phyloP scores from a whole-genome alignment of 2,329 filamentous ascomycete genomes.

The Fusarium pseudocircinatum region DNA sequence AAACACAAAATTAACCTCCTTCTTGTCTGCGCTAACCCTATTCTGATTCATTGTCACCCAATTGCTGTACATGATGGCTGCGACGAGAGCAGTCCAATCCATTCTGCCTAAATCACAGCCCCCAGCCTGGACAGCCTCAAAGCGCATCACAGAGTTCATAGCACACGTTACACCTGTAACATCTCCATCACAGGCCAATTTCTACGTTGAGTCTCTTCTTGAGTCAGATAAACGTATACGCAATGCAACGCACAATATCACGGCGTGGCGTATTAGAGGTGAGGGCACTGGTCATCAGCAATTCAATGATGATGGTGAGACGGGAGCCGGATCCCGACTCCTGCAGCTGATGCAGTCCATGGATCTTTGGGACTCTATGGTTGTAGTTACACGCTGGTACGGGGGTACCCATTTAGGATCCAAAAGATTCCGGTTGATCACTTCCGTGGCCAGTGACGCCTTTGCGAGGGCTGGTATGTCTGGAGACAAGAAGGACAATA shows the following conservation, averaged over 20 bases:
- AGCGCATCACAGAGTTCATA: slow-evolving; percentile 81
- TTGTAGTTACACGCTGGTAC: slow-evolving; percentile 95
- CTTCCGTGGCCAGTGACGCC: slow-evolving; percentile 83
- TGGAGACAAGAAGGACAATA: slow-evolving; percentile 54
- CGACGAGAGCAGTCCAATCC: slow-evolving; percentile 15
- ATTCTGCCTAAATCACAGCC: slow-evolving; percentile 30
- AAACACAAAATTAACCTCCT: background rate
- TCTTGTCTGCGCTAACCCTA: background rate
- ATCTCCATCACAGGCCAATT: slow-evolving; percentile 75
- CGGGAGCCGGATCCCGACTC: slow-evolving; percentile 85
- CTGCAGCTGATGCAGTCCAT: slow-evolving; percentile 93
- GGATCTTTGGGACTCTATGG: slow-evolving; percentile 91
- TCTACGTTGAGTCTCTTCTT: slow-evolving; percentile 78
- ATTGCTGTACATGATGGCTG: slow-evolving; percentile 9
- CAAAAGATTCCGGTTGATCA: slow-evolving; percentile 90
- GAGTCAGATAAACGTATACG: slow-evolving; percentile 76
- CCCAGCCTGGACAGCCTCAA: slow-evolving; percentile 74
- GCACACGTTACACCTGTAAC: slow-evolving; percentile 77
- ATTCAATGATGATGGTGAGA: slow-evolving; percentile 95
- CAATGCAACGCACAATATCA: slow-evolving; percentile 35
- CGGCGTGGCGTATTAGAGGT: slow-evolving; percentile 63
- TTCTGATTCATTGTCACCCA: background rate
- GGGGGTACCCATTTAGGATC: slow-evolving; percentile 90
- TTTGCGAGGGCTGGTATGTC: slow-evolving; percentile 80
- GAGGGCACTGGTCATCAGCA: slow-evolving; percentile 78